These are phyloP conservation scores for Castanea crenata DNA, from an alignment of 306 rosid genomes.

Conservation along the genomic window DNA sequence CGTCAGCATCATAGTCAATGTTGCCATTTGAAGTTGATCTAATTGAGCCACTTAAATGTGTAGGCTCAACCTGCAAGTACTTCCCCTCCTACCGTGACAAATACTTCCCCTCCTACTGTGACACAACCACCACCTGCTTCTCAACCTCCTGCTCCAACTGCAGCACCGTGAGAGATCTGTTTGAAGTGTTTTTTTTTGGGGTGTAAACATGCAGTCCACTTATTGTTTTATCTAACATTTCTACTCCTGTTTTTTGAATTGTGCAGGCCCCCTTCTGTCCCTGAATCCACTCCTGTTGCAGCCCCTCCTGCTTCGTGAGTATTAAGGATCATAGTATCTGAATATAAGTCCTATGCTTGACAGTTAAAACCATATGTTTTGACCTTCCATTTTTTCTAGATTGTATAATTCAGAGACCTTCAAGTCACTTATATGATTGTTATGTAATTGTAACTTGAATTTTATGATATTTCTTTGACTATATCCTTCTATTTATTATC, in stretches of 20 bases:
- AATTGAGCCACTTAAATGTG: constrained; percentile 12
- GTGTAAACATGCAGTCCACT: background rate
- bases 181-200: background rate
- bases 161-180: constrained; percentile 33
- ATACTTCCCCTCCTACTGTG: constrained; percentile 35
- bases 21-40: constrained; percentile 8
- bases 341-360: background rate
- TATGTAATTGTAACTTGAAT: background rate
- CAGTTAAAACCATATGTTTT: background rate
- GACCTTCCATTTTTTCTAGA: background rate
- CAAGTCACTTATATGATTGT: constrained; percentile 2
- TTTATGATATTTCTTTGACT: background rate
- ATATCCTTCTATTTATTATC: background rate
- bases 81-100: constrained; percentile 30
- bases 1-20: background rate
- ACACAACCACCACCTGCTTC: constrained; percentile 24
- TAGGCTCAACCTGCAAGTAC: constrained; percentile 35
- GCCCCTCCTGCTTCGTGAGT: constrained; percentile 51
- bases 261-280: constrained; percentile 40
- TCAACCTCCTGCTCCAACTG: constrained; percentile 37
- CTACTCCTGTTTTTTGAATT: constrained; percentile 12
- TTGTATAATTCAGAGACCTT: background rate
- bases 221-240: background rate
- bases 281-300: constrained; percentile 37
- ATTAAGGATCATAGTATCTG: background rate